Evolutionary conservation across 1,284 basidiomycete genomes (phyloP), one percentile per base, ranked within the genome.

Genomic region (Rhodofomes roseus): DNA sequence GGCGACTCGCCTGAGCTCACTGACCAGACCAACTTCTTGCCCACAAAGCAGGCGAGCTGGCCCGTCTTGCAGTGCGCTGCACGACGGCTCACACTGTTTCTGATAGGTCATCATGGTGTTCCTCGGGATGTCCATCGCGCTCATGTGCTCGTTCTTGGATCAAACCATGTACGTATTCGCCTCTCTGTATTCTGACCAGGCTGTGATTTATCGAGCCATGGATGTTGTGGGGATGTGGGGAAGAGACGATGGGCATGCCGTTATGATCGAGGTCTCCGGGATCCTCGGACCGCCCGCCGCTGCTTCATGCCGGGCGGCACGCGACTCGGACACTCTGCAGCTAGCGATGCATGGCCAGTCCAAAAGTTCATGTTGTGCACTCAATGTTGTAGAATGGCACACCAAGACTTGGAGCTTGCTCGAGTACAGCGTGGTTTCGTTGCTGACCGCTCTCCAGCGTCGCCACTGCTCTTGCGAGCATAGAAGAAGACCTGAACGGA

Each of bases 401-500:
- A 34, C 31, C 11, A 34, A 11, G 11, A 34, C 31, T 34, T 11
- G 44, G 6, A 7, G 25, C 7, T 46, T 4, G 25, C 44, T 16
- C 11, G 11, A 20, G 3, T 23, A 4, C 39, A 40, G 39, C 39
- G 6, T 40, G 16, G 6, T 34, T 34, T 5, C 31, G 11, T 22
- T 11, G 20, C 43, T 23, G 5, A 22, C n/a, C 22, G 12, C 5
- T 44, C 43, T 7, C 7, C 29, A 50, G 48, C 22, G 74, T 80
- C 1, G 74, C 75, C 2, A 79, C 77, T 0, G 76, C 77, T 14
- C 66, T 80, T 7, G 76, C 77, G 1, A 73, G 72, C 1, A 75
- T 82, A 16, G 74, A 77, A 6, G 67, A 71, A 2, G 63, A 63
- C 44, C 39, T 82, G 64, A 69, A 75, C 46, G 66, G 71, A 5